Conservation (phyloP, 495 filamentous ascomycete genomes). For the Hyaloscypha hepaticicola region DNA sequence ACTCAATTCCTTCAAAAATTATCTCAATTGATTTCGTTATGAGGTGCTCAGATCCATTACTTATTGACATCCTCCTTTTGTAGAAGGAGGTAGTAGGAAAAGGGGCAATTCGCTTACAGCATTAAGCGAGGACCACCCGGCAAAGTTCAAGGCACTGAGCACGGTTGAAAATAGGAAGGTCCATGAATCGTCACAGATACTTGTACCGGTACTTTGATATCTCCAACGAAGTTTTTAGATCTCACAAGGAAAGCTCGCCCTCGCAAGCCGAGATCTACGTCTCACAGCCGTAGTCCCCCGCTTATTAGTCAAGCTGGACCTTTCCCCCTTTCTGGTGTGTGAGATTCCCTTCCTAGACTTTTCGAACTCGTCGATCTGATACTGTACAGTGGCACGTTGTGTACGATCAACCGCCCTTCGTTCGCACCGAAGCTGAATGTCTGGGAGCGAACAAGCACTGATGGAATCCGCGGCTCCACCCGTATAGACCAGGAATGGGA, state of each 20-base stretch:
- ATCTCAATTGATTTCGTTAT: no score
- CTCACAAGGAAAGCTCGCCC: background rate
- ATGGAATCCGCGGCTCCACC: constrained; percentile 28
- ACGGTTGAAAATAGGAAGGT: no score
- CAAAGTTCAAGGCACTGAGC: no score
- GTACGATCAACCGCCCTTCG: constrained; percentile 21
- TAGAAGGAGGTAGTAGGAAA: no score
- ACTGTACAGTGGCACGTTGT: constrained; percentile 10
- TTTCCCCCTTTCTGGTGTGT: background rate
- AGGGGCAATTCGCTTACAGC: no score
- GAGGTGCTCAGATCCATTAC: no score
- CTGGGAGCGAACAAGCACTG: constrained; percentile 20
- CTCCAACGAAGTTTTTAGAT: no score
- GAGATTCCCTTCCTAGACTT: constrained; percentile 22
- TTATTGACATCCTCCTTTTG: no score
- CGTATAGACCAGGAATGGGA: constrained; percentile 30
- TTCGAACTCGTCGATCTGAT: constrained; percentile 28
- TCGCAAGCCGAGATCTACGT: background rate
- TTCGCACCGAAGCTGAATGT: constrained; percentile 11
- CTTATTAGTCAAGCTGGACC: background rate
- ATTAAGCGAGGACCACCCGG: no score
- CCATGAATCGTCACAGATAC: no score
- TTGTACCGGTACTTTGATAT: no score
- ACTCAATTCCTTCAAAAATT: no score
- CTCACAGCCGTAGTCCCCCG: background rate